Evolutionary conservation across 805 yeast genomes (phyloP).

Genomic region (Cyberlindnera lachancei): DNA sequence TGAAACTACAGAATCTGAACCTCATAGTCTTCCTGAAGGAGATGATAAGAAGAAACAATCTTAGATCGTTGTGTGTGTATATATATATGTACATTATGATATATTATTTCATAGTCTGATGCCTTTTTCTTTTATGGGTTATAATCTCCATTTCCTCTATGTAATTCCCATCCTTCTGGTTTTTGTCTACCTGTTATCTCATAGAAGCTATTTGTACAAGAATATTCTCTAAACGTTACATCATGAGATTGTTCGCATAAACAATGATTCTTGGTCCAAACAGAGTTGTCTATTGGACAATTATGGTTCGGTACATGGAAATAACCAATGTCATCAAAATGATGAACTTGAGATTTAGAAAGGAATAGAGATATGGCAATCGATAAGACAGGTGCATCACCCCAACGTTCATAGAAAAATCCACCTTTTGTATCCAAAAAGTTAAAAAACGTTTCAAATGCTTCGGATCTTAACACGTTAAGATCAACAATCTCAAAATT

Average conservation of each 20-base stretch:
- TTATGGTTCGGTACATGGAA: constrained; percentile 67
- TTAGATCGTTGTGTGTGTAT: background rate
- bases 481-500: constrained; percentile 78
- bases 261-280: constrained; percentile 48
- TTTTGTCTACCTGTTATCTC: constrained; percentile 45
- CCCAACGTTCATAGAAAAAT: constrained; percentile 87
- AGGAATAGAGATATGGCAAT: constrained; percentile 72
- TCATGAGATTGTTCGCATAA: constrained; percentile 54
- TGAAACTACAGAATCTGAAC: background rate
- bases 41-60: background rate
- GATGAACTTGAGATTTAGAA: constrained; percentile 55
- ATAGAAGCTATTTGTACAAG: constrained; percentile 60
- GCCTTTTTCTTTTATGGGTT: too few relatives aligned
- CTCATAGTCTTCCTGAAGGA: constrained; percentile 4
- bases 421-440: constrained; percentile 70
- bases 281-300: constrained; percentile 63
- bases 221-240: constrained; percentile 66
- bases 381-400: constrained; percentile 85
- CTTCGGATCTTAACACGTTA: constrained; percentile 65
- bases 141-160: constrained; percentile 20
- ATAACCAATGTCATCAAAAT: constrained; percentile 78
- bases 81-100: too few relatives aligned
- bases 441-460: constrained; percentile 63
- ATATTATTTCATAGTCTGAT: too few relatives aligned
- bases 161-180: constrained; percentile 63